A percentile compares a stretch with the other conserved stretches of the same genome.
Evolutionary conservation across 495 filamentous ascomycete genomes (phyloP).

Genomic region (Cercophora samala): DNA sequence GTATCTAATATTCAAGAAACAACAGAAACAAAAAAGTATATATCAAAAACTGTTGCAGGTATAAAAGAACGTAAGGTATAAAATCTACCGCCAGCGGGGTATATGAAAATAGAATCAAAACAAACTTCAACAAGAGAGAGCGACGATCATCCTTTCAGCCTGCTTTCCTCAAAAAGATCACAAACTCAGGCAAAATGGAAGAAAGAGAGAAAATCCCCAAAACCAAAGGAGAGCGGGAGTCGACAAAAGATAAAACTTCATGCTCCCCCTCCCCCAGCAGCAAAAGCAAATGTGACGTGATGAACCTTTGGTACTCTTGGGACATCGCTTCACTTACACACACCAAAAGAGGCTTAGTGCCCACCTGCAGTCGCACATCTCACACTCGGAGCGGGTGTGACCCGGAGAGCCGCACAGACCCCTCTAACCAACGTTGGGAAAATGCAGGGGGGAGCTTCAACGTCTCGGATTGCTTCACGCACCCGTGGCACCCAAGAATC

Average conservation of each 20-base stretch:
- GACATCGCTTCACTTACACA: background rate
- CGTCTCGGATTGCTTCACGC: background rate
- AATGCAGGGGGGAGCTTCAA: background rate
- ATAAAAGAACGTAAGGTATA: background rate
- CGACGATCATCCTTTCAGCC: conserved; percentile 36
- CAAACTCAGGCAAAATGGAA: conserved; percentile 27
- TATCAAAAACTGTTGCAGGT: background rate
- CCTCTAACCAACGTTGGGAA: background rate
- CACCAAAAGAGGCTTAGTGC: background rate
- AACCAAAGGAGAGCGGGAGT: conserved; percentile 8
- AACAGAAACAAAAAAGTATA: conserved; percentile 1
- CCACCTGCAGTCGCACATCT: conserved; percentile 13
- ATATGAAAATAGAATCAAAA: conserved; percentile 24
- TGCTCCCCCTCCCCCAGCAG: background rate
- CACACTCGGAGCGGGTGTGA: conserved; percentile 7
- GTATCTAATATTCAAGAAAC: background rate
- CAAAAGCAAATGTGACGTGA: background rate
- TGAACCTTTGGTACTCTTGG: background rate
- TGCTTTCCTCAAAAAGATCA: conserved; percentile 10
- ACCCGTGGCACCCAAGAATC: too few species aligned
- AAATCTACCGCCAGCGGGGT: conserved; percentile 31
- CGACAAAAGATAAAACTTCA: conserved; percentile 10
- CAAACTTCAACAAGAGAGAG: conserved; percentile 11
- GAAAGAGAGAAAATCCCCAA: conserved; percentile 12
- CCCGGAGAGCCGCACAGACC: conserved; percentile 15